Base-by-base conservation (phyloP, 129 eudicot species). In the Silybum marianum region DNA sequence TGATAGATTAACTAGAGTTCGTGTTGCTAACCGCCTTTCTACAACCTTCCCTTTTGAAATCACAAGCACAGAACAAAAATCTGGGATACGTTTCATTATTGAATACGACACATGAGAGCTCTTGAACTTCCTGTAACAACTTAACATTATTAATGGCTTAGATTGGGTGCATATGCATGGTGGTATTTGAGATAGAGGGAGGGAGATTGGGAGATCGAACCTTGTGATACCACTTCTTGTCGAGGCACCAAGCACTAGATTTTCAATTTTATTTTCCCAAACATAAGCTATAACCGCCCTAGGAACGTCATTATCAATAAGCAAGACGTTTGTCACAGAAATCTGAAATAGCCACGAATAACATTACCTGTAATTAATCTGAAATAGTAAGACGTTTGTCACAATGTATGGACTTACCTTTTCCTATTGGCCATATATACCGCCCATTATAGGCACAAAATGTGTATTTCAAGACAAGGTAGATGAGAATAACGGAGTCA, bases 221-320 rank as follows among this genome's bases (percentile, higher is more conserved):
- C 84, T 80, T 75, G 81, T 42, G 24, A 83, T 32, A 68, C 78
- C 76, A 82, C 74, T 87, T 84, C 85, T 82, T 65, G 84, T 39
- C 44, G 92, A 78, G 42, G 90, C 92, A 51, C 97, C 97, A 77
- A 91, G 89, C n/a, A 91, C 93, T 19, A 91, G 69, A 18, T 84
- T 89, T 70, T 80, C 71, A 10, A 89, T 76, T 24, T 54, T 39
- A 67, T 88, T 54, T 25, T 74, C 78, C 77, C 60, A 68, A 60
- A 91, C 78, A 65, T 91, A 91, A 44, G 80, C 86, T 28, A 89
- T 22, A 69, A 91, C 74, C 66, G 91, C 83, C 66, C 66, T 75
- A 6, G 86, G 21, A 34, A 86, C 87, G 68, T 89, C 92, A 23
- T 30, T 10, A 85, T 84, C 90, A 14, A 89, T 87, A 23, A 91